Evolutionary conservation across 306 rosid genomes (phyloP).

Genomic region (Cicer chorassanicum): DNA sequence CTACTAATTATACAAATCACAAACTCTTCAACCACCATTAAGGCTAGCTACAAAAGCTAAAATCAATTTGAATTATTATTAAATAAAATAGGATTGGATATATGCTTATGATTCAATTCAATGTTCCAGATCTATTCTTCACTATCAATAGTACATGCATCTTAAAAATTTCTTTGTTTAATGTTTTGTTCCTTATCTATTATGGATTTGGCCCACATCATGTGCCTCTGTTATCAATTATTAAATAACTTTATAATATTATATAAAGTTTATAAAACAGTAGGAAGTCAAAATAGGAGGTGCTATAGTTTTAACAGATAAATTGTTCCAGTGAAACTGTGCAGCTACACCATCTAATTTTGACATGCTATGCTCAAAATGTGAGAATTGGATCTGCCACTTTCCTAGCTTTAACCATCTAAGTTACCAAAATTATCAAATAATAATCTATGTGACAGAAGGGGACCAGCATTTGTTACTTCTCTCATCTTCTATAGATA

Average conservation of each 20-base stretch:
- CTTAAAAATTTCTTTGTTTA: constrained; percentile 4
- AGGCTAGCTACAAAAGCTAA: constrained; percentile 32
- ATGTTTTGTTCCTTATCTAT: constrained; percentile 28
- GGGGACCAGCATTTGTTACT: constrained; percentile 42
- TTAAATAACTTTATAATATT: constrained; percentile 8
- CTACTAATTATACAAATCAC: no score
- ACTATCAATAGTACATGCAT: constrained; percentile 31
- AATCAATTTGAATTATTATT: constrained; percentile 17
- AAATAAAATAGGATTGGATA: not conserved
- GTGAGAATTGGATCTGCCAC: constrained; percentile 19
- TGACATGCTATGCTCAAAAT: constrained; percentile 42
- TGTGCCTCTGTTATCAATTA: constrained; percentile 47
- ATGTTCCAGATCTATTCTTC: constrained; percentile 42
- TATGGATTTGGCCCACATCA: constrained; percentile 58
- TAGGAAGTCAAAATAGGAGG: constrained; percentile 12
- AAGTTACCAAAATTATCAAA: constrained; percentile 39
- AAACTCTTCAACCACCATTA: no score
- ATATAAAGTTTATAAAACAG: constrained; percentile 12
- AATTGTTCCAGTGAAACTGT: constrained; percentile 34
- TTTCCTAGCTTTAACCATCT: constrained; percentile 30
- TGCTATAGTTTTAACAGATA: constrained; percentile 21
- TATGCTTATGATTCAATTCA: constrained; percentile 26
- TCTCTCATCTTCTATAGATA: constrained; percentile 28
- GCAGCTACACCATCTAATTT: constrained; percentile 23
- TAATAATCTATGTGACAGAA: constrained; percentile 12